Base-by-base conservation (phyloP, 129 eudicot genomes). In the Flaveria bidentis region DNA sequence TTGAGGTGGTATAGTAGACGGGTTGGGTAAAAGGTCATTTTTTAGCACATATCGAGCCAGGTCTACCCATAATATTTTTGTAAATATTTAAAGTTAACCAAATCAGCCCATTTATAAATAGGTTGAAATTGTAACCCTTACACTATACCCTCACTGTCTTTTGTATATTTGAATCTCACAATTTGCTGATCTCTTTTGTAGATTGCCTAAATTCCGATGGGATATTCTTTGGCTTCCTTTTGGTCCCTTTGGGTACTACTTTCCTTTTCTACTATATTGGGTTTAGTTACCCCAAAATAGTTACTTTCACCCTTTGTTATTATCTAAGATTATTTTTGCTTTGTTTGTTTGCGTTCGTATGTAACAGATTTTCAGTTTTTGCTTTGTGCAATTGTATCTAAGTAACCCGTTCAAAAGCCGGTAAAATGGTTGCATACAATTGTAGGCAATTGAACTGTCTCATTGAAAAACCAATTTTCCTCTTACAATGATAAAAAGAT, bases 211-310 rank as follows among this genome's bases (percentile, higher is more conserved):
- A 82, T 93, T 90, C 44, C 85, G 97, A 44, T 93, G 97, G 97
- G 97, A 93, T 62, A 79, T 80, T 55, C 74, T 93, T 45, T 93
- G 98, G 98, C 97, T 93, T 81, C 97, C 98, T 28, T 61, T 90
- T 25, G 89, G 92, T 68, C 97, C 98, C 47, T 69, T 90, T 50
- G 72, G 96, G 98, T 93, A 87, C 62, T 30, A 69, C 14, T 30
- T 71, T 13, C 67, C 26, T 49, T 23, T 15, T 41, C 9, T 63
- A 30, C 5, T 50, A 42, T 51, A 3, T 26, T 61, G 28, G 6
- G 18, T 17, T 61, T 61, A 61, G 30, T 63, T 30, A 6, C 46
- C 33, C 45, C 22, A 30, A 63, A 63, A 63, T 30, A 20, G 2
- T 26, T 61, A 61, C 41, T 26, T 60, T 60, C 5, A 26, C 13